Evolutionary conservation across 805 yeast genomes (phyloP).

Genomic region (Spathaspora gorwiae): DNA sequence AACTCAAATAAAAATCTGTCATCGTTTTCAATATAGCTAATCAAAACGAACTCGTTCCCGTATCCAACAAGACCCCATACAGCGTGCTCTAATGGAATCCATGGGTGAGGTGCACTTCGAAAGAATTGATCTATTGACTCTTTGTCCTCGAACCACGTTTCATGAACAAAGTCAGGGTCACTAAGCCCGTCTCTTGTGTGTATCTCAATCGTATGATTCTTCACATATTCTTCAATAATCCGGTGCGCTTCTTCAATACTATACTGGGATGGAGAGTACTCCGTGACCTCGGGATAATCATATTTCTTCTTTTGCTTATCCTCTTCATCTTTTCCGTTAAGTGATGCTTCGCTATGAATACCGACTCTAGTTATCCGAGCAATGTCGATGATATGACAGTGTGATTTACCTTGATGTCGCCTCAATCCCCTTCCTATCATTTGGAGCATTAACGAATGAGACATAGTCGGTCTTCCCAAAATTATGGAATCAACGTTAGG

Average conservation of each 20-base stretch:
- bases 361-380: constrained; percentile 58
- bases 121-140: background rate
- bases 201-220: too few relatives aligned
- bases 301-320: constrained; percentile 26
- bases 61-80: background rate
- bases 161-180: background rate
- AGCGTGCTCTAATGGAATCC: background rate
- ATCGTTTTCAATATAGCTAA: background rate
- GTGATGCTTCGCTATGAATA: constrained; percentile 51
- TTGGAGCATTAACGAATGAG: constrained; percentile 67
- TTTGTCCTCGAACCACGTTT: background rate
- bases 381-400: constrained; percentile 75
- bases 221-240: too few relatives aligned
- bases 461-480: constrained; percentile 75
- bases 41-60: background rate
- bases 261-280: too few relatives aligned
- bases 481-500: constrained; percentile 82
- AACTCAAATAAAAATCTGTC: constrained; percentile 9
- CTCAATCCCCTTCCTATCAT: constrained; percentile 92
- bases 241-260: too few relatives aligned
- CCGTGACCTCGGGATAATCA: constrained; percentile 23
- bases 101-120: background rate
- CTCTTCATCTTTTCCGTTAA: constrained; percentile 29
- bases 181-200: background rate
- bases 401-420: constrained; percentile 51